Base-by-base conservation (phyloP, 108 stramenopile genomes). In the Nitzschia putrida region DNA sequence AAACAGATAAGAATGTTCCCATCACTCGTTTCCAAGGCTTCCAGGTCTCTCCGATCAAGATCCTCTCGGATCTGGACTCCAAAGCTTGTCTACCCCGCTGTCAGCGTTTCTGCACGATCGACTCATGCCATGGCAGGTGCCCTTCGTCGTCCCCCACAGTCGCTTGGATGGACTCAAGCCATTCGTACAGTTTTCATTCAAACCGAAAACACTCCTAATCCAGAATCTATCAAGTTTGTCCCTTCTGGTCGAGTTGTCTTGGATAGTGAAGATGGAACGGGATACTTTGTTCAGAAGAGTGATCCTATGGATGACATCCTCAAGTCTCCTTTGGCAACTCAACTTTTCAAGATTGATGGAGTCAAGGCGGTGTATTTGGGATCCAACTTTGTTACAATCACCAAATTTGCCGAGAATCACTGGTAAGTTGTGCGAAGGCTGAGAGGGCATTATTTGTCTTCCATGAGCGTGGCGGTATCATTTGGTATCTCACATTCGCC, bases 151-250 rank as follows among this genome's bases (percentile, higher is more conserved):
- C n/a, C n/a, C n/a, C 47, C 47, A 4, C n/a, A 49, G 18, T 18
- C 47, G n/a, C 47, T 18, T 49, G 47, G 18, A 49, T 49, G 47
- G 14, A 49, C 47, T 49, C 14, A 49, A 49, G 18, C 47, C 14
- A 18, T 72, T 13, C 83, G 92, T 42, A 76, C 84, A 24, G 78
- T 98, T 49, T 99, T 99, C 82, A 94, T 99, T 72, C 95, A 98
- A 84, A 97, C 97, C 18, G 95, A 88, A 55, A 71, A 82, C 11
- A 99, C 99, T 9, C 99, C 99, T 22, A 99, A 99, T 82, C 97
- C 99, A 41, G 93, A 97, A 81, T 86, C 85, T 41, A 71, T 99
- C 39, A 99, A 99, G 75, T 99, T 98, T 78, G 61, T 98, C 63
- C 97, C 99, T 16, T 90, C 68, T 79, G 88, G 44, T 26, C 73